Conservation (phyloP, 176 grass and related monocot species). For the Chrysopogon serrulatus region DNA sequence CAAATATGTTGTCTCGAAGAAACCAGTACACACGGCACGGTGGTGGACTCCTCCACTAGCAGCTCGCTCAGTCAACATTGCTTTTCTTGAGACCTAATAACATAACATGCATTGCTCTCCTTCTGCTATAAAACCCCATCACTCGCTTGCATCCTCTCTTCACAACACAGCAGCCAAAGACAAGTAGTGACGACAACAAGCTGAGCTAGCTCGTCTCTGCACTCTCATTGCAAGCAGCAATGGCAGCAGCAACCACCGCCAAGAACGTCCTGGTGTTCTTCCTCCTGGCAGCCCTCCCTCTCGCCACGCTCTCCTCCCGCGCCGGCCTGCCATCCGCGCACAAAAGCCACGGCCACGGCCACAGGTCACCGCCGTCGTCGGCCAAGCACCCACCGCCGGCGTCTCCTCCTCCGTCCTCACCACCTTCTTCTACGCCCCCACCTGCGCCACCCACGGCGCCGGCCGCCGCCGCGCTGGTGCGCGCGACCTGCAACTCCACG, state of each 20-base stretch:
- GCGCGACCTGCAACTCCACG: constrained; percentile 71
- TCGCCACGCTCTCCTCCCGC: constrained; percentile 16
- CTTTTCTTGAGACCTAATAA: no score
- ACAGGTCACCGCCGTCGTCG: background rate
- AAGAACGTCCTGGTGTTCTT: constrained; percentile 7
- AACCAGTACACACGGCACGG: background rate
- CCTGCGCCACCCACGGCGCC: background rate
- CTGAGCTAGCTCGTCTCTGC: background rate
- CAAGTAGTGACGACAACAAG: background rate
- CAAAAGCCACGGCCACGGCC: constrained; percentile 1
- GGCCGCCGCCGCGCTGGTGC: constrained; percentile 28
- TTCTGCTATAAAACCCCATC: constrained; percentile 34
- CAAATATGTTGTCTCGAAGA: background rate
- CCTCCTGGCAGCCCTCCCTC: background rate
- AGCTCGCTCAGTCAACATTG: no score
- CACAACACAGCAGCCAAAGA: background rate
- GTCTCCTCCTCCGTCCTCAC: background rate
- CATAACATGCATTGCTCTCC: no score
- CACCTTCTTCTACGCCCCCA: background rate
- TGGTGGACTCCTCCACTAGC: background rate
- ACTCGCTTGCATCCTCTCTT: background rate
- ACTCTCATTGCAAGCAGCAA: background rate
- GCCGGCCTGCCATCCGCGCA: background rate
- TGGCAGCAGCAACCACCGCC: background rate
- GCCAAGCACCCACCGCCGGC: background rate